phyloP scores from a whole-genome alignment of 148 eudicot species.

The Dianthus caryophyllus region DNA sequence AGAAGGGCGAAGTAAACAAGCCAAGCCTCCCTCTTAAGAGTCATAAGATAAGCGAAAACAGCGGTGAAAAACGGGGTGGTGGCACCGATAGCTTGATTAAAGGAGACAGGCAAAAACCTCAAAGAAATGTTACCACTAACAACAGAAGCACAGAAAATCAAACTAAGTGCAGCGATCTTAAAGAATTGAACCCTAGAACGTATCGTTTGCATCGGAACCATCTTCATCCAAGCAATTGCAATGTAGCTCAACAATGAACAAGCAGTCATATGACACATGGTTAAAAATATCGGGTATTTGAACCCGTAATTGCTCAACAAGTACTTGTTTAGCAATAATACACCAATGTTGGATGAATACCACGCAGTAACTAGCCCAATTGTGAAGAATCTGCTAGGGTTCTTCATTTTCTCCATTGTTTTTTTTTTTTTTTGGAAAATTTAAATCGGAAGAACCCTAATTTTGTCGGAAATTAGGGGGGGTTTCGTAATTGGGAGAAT shows the following conservation, averaged over 20 bases:
- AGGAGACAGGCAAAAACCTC: slow-evolving; percentile 70
- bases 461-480: no score
- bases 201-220: slow-evolving; percentile 82
- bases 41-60: slow-evolving; percentile 79
- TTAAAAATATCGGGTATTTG: slow-evolving; percentile 77
- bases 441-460: slow-evolving; percentile 25
- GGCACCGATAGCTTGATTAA: slow-evolving; percentile 90
- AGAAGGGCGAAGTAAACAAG: slow-evolving; percentile 66
- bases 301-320: slow-evolving; percentile 75
- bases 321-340: slow-evolving; percentile 68
- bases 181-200: slow-evolving; percentile 69
- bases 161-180: slow-evolving; percentile 67
- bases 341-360: slow-evolving; percentile 88
- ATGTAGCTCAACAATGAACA: slow-evolving; percentile 79
- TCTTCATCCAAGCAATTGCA: slow-evolving; percentile 83
- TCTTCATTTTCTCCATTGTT: slow-evolving; percentile 25
- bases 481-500: neutral
- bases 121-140: slow-evolving; percentile 73
- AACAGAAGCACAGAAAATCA: slow-evolving; percentile 72
- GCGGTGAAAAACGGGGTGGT: slow-evolving; percentile 92
- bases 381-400: slow-evolving; percentile 53
- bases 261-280: slow-evolving; percentile 93
- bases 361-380: slow-evolving; percentile 69
- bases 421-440: no score
- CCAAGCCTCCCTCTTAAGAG: slow-evolving; percentile 84